phyloP scores from a whole-genome alignment of 257 asterid species.

The Solanum sejunctum region DNA sequence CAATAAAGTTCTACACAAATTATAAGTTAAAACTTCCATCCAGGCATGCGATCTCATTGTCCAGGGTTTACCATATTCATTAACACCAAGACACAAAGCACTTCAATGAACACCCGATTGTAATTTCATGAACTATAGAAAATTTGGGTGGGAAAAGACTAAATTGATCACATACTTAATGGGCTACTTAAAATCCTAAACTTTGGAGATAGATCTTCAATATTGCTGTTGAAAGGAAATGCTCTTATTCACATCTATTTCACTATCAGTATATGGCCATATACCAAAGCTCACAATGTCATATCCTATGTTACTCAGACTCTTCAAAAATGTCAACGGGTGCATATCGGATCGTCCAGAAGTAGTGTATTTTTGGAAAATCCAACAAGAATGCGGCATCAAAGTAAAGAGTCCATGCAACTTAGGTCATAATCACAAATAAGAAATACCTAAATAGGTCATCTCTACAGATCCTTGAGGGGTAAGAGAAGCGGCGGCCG shows the following conservation, averaged over 20 bases:
- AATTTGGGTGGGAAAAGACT: background rate
- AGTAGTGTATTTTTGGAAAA: too few species aligned
- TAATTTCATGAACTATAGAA: background rate
- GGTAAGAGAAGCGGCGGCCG: background rate
- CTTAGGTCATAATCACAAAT: background rate
- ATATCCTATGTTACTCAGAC: too few species aligned
- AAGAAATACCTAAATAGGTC: background rate
- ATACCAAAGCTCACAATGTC: too few species aligned
- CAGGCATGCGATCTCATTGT: background rate
- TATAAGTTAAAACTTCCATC: background rate
- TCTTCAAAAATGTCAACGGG: too few species aligned
- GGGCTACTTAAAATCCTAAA: background rate
- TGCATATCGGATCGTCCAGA: too few species aligned
- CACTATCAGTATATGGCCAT: background rate
- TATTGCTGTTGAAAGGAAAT: background rate
- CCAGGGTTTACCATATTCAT: background rate
- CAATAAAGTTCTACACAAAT: background rate
- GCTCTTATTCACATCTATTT: background rate
- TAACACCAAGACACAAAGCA: background rate
- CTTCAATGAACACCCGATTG: background rate
- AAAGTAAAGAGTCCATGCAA: too few species aligned
- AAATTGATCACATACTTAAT: background rate
- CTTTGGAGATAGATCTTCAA: background rate
- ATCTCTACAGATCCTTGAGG: background rate
- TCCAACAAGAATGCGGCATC: too few species aligned